These are phyloP conservation scores for Cucumis hystrix DNA, from an alignment of 306 rosid genomes.

Conservation along the genomic window DNA sequence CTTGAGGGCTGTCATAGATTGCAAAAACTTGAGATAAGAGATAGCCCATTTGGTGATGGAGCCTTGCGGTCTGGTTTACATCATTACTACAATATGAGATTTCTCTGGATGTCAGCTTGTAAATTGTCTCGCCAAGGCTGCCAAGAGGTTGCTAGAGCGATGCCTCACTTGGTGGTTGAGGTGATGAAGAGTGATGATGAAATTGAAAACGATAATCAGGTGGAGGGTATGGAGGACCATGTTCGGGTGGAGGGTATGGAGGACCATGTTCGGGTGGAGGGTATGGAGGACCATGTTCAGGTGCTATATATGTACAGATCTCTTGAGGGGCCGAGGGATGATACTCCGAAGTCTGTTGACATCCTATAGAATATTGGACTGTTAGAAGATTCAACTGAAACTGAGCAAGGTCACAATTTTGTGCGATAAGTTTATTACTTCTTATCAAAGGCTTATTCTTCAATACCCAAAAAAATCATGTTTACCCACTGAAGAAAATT, in stretches of 20 bases:
- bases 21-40: constrained; percentile 85
- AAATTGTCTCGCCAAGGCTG: constrained; percentile 52
- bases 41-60: constrained; percentile 75
- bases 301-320: constrained; percentile 45
- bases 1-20: constrained; percentile 69
- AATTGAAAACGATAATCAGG: constrained; percentile 8
- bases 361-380: constrained; percentile 32
- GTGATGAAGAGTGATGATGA: constrained; percentile 26
- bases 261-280: constrained; percentile 15
- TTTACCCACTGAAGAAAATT: constrained; percentile 14
- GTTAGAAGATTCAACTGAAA: not conserved
- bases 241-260: constrained; percentile 20
- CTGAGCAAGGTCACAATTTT: constrained; percentile 11
- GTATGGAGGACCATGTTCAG: constrained; percentile 13
- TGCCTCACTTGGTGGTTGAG: constrained; percentile 63
- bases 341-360: constrained; percentile 42
- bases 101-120: constrained; percentile 88
- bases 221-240: constrained; percentile 8
- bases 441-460: constrained; percentile 22
- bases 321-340: constrained; percentile 57
- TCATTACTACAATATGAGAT: constrained; percentile 79
- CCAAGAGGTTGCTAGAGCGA: constrained; percentile 43
- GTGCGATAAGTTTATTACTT: constrained; percentile 5
- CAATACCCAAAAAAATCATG: constrained; percentile 27
- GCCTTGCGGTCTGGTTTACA: constrained; percentile 63